Evolutionary conservation across 1,284 basidiomycete genomes (phyloP), one percentile per base, ranked within the genome.

Genomic region (Trichosporon ovoides): DNA sequence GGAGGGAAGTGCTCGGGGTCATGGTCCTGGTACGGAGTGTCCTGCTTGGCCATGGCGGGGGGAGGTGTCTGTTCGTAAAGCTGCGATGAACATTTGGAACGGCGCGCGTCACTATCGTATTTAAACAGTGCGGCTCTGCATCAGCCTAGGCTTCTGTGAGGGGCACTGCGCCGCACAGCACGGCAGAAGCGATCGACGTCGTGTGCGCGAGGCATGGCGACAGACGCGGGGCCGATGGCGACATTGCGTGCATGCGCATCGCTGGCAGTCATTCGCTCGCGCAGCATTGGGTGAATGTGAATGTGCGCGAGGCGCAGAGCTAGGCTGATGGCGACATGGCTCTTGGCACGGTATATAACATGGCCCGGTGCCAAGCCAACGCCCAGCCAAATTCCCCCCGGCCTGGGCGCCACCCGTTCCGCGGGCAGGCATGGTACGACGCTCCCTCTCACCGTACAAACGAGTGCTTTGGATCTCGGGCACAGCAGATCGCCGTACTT

Each of bases 1-100:
- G 38, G 40, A 12, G 53, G 40, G 22, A 55, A 55, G 40, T 48
- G 46, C 33, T 55, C 53, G 20, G 53, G 53, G 38, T 55, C 53
- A 20, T 55, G 53, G 13, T 48, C 33, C 53, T 55, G 43, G 43
- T 46, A 46, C 22, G n/a, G 24, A 16, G 28, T 22, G 16, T 46
- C 24, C 40, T 43, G 22, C 43, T 28, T 46, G 22, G 43, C 7
- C 43, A 46, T 46, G 22, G 24, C 16, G 19, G 13, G 38, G 28
- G 28, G 28, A 31, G 28, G 9, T n/a, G n/a, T 40, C 13, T 31
- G 43, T 46, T 46, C 24, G 43, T 14, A 46, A 31, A 28, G 14
- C 20, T 16, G 13, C 22, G 12, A 24, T 46, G 43, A 13, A 14
- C 22, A 46, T 46, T 46, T 24, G 43, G 43, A 46, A 46, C 22